Percentiles rank a stretch among this genome's conserved stretches.
These are phyloP conservation scores for Raphanus raphanistrum DNA, from an alignment of 345 rosid species.

Conservation along the genomic window DNA sequence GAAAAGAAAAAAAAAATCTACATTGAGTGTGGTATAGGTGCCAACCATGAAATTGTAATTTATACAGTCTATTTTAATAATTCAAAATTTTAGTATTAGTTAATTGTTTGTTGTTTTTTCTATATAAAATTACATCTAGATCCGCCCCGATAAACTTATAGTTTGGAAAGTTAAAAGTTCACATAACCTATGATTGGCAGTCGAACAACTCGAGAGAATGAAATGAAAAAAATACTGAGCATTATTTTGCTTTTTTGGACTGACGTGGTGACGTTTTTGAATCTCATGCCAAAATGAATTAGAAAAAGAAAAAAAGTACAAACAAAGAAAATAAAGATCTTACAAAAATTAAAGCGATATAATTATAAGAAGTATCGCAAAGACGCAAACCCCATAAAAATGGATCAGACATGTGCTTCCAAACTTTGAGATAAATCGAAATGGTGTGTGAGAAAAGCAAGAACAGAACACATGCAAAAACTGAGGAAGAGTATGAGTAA, in stretches of 20 bases:
- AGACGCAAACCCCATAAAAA: neutral
- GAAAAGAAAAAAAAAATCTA: no score
- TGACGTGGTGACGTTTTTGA: slow-evolving; percentile 24
- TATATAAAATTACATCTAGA: neutral
- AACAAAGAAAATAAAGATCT: neutral
- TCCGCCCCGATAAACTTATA: neutral
- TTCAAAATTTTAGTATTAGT: neutral
- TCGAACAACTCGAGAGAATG: neutral
- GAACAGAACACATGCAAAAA: slow-evolving; percentile 33
- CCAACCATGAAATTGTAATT: neutral
- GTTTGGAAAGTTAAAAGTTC: neutral
- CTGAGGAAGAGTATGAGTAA: slow-evolving; percentile 16
- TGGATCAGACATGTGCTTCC: neutral
- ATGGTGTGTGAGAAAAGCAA: slow-evolving; percentile 37
- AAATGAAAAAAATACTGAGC: neutral
- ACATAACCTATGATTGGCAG: neutral
- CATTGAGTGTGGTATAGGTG: neutral
- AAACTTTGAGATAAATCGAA: slow-evolving; percentile 27
- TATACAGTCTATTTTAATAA: neutral
- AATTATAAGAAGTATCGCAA: neutral
- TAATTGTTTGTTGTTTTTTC: neutral
- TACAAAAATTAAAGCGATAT: neutral
- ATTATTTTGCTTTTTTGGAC: slow-evolving; percentile 10
- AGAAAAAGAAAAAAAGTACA: neutral
- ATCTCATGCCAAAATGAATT: slow-evolving; percentile 28